These are phyloP conservation scores for Breviolum minutum DNA, from an alignment of 73 alveolate genomes.

Conservation along the genomic window DNA sequence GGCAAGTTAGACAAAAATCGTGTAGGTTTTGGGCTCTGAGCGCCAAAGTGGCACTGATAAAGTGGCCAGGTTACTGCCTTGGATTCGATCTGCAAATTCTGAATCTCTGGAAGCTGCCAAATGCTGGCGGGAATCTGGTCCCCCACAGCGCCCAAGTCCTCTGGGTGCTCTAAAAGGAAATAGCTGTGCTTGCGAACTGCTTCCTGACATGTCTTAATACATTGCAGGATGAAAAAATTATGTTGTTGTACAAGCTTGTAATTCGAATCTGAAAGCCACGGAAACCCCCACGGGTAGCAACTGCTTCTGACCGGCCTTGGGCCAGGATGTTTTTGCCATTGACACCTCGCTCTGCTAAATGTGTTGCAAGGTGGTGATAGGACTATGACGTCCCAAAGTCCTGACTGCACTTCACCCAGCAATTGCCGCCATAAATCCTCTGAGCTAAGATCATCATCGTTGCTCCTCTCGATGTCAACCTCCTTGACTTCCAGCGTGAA, in stretches of 20 bases:
- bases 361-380: conserved; percentile 17
- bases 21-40: no score
- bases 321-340: neutral
- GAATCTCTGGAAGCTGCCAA: neutral
- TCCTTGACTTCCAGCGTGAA: neutral
- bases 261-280: neutral
- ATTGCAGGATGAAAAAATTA: neutral
- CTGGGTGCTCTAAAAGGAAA: neutral
- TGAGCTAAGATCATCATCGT: neutral
- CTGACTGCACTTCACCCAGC: neutral
- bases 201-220: neutral
- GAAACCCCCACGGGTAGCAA: neutral
- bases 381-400: neutral
- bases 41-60: no score
- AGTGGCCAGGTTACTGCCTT: no score
- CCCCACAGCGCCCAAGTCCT: neutral
- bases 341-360: neutral
- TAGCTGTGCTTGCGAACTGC: neutral
- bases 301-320: neutral
- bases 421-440: neutral
- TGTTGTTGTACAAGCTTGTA: neutral
- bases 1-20: no score
- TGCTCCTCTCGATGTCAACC: neutral
- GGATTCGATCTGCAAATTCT: no score
- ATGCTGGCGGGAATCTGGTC: neutral